Percentiles rank a stretch among this genome's conserved stretches.
These are phyloP conservation scores for Gracilariopsis chorda DNA, from an alignment of 23 red algal genomes.

Conservation along the genomic window DNA sequence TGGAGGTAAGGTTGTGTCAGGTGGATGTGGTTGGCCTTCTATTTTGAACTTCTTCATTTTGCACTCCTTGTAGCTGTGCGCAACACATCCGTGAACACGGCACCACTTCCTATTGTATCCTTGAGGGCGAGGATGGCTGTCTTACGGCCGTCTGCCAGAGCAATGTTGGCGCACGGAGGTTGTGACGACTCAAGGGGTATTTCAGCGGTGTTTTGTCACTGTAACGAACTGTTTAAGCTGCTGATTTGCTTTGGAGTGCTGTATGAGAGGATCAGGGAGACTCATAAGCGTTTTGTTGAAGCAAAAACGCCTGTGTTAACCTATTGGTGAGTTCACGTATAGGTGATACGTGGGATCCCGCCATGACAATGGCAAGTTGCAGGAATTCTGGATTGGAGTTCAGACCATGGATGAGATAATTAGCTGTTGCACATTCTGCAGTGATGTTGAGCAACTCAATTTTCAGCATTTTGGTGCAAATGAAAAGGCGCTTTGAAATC, in stretches of 20 bases:
- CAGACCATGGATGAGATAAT: background rate
- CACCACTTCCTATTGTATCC: slow-evolving; percentile 9
- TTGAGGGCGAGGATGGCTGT: background rate
- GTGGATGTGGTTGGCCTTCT: background rate
- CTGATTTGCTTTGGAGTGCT: too few species aligned
- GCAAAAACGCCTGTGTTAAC: background rate
- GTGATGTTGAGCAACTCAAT: background rate
- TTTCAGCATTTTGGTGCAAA: background rate
- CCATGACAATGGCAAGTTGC: background rate
- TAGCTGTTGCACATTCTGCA: background rate
- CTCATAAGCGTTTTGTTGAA: background rate
- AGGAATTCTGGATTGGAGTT: background rate
- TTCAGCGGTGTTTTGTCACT: too few species aligned
- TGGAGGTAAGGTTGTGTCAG: too few species aligned
- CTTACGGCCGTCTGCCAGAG: too few species aligned
- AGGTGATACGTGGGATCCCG: background rate
- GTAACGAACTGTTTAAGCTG: too few species aligned
- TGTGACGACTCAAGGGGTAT: too few species aligned
- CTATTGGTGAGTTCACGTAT: background rate
- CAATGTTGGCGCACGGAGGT: too few species aligned
- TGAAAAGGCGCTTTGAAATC: background rate
- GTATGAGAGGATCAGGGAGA: background rate
- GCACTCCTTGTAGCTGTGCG: background rate
- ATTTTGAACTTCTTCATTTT: background rate
- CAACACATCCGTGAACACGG: background rate